phyloP scores from a whole-genome alignment of 179 eudicot species.

The Beta corolliflora region DNA sequence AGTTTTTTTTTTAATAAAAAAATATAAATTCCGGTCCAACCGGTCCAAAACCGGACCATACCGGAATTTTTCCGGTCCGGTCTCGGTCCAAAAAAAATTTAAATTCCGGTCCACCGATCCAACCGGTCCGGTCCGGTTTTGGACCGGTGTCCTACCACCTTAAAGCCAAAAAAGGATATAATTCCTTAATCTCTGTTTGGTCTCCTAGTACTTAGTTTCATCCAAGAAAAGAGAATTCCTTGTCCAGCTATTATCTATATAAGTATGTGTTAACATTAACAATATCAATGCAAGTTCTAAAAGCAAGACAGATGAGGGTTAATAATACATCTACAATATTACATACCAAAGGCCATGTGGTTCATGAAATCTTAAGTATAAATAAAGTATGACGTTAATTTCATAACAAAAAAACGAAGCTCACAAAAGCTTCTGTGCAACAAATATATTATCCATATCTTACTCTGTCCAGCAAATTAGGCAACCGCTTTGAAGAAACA shows the following conservation, averaged over 20 bases:
- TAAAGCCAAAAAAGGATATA: neutral
- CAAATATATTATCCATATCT: neutral
- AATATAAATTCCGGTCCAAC: too few species aligned
- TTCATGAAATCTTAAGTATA: neutral
- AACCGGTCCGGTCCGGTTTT: too few species aligned
- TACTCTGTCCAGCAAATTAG: too few species aligned
- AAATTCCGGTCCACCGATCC: too few species aligned
- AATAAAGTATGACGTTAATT: neutral
- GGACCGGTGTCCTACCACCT: too few species aligned
- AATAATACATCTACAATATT: neutral
- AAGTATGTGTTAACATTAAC: neutral
- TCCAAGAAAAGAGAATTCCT: neutral
- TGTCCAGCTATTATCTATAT: neutral
- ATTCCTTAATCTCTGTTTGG: neutral
- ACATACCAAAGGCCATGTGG: neutral
- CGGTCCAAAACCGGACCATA: too few species aligned
- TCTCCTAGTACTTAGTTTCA: neutral
- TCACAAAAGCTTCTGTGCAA: neutral
- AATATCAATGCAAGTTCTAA: neutral
- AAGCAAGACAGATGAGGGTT: neutral
- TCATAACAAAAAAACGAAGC: neutral
- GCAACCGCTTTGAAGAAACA: too few species aligned
- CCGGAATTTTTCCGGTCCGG: too few species aligned
- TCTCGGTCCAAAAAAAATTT: too few species aligned
- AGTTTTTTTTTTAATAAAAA: too few species aligned